Base-by-base conservation (phyloP, 805 yeast species). In the Yamadazyma sp. region DNA sequence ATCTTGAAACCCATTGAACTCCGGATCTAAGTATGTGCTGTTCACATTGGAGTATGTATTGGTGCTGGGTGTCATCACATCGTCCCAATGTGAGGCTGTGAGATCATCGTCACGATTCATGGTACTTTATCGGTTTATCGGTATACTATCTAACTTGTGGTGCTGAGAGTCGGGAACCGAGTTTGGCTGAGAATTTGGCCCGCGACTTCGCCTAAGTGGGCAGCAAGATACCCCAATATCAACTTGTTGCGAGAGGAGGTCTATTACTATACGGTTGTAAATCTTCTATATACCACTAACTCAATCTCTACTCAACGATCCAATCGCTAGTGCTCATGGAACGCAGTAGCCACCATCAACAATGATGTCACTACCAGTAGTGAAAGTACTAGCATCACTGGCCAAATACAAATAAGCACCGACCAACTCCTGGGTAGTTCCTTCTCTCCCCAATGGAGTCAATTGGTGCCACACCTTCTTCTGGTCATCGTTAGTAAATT, bases 11-110 rank as follows among this genome's bases (percentile, higher is more conserved):
- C 47, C 51, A 35, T 48, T 46, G 35, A 42, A 40, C 13, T 37
- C 41, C 4, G 46, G 42, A n/a, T 40, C 41, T 5, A 28, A 35
- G 37, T 38, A 45, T 2, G 46, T 29, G 13, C 40, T 11, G 12
- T 33, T 17, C 11, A 9, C 4, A 17, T n/a, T 23, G 12, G 38
- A 30, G 7, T 14, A 18, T 4, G 28, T 17, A 17, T 45, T 38
- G 5, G 20, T 27, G 24, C 55, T 57, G 2, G 76, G 58, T 10
- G 74, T 55, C 10, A 75, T 55, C 3, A 70, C 75, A 47, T 79
- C 85, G 40, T 73, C 84, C 86, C 85, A 80, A 41, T 71, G 76
- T 1, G 80, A 73, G 4, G 77, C 74, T 7, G 75, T 70, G 19
- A 77, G 60, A 37, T 72, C 77, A 18, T 46, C 49, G 24, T 76